Percentiles rank a stretch among this genome's conserved stretches.
Evolutionary conservation across 257 asterid genomes (phyloP).

Genomic region (Solanum chaucha): DNA sequence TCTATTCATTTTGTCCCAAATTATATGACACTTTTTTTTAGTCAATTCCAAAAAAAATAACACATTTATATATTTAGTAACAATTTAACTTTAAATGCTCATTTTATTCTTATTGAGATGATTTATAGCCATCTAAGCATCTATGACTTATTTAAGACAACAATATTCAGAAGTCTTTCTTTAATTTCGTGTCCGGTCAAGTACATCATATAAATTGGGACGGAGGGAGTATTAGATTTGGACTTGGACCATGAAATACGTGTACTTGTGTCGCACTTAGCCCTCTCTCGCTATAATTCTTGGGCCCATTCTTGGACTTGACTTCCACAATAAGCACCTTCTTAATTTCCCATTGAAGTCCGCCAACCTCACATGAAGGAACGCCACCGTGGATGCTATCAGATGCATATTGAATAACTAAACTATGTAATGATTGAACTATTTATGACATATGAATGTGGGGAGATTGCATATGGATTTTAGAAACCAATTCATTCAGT

Average conservation of each 20-base stretch:
- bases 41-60: not conserved
- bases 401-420: not conserved
- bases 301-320: not conserved
- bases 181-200: not conserved
- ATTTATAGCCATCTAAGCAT: not conserved
- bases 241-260: not conserved
- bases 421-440: not conserved
- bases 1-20: not conserved
- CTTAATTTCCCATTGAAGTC: not conserved
- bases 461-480: not conserved
- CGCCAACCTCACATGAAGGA: not conserved
- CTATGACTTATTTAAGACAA: not conserved
- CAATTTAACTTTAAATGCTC: not conserved
- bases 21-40: not conserved
- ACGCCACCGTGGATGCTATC: not conserved
- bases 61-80: not conserved
- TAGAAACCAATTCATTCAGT: not conserved
- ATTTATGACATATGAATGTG: not conserved
- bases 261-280: not conserved
- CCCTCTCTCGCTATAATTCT: not conserved
- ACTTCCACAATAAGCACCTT: not conserved
- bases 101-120: not conserved
- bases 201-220: not conserved
- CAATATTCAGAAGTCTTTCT: not conserved
- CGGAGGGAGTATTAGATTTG: not conserved